Conservation (phyloP, 768 basidiomycete species). For the Paxillus involutus region DNA sequence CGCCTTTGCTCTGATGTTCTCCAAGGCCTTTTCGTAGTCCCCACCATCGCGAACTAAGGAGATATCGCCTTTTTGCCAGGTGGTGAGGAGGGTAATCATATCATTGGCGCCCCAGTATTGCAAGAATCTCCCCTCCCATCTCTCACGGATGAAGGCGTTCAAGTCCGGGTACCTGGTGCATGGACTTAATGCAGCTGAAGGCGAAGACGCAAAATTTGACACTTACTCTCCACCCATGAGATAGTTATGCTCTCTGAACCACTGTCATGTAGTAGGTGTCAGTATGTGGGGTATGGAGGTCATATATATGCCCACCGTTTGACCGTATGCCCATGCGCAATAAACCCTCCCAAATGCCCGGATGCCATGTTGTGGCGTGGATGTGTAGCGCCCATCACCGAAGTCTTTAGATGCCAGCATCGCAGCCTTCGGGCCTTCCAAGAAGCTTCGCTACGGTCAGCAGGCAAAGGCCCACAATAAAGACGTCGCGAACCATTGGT, state of each 20-base stretch:
- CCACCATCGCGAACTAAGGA: constrained; percentile 45
- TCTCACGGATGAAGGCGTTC: constrained; percentile 47
- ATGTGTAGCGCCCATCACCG: constrained; percentile 50
- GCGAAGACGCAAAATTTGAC: not conserved
- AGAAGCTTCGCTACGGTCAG: constrained; percentile 41
- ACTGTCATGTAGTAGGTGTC: constrained; percentile 32
- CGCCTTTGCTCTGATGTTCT: constrained; percentile 48
- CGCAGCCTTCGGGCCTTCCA: constrained; percentile 60
- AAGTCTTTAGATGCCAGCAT: constrained; percentile 55
- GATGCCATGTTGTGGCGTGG: constrained; percentile 46
- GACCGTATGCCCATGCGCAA: constrained; percentile 60
- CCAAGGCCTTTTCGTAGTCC: constrained; percentile 41
- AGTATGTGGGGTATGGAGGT: not conserved
- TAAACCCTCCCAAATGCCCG: constrained; percentile 60
- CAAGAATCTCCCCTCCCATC: constrained; percentile 49
- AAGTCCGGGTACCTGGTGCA: constrained; percentile 44
- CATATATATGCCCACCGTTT: constrained; percentile 39
- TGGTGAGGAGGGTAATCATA: constrained; percentile 46
- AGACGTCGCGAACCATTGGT: constrained; percentile 42
- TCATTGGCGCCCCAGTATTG: constrained; percentile 56
- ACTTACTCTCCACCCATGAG: constrained; percentile 42
- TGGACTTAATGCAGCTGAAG: not conserved
- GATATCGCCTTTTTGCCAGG: constrained; percentile 55
- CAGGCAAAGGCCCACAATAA: not conserved
- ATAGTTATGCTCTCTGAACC: constrained; percentile 52